These are phyloP conservation scores for Pythium insidiosum DNA, from an alignment of 352 stramenopile species.

Conservation along the genomic window DNA sequence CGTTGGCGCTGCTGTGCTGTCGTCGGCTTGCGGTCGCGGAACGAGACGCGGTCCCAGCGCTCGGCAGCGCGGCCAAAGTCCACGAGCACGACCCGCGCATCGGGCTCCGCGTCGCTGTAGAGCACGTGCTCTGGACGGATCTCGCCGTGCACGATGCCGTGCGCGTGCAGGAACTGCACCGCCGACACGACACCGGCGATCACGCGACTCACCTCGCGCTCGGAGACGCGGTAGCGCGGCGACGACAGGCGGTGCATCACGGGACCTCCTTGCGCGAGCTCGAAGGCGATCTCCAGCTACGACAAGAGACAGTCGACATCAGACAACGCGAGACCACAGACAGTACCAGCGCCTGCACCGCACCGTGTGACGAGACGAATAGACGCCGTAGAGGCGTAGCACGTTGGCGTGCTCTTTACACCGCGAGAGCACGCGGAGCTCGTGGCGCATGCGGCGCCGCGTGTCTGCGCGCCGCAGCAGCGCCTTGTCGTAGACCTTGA, in stretches of 20 bases:
- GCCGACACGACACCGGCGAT: conserved; percentile 32
- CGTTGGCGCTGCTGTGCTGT: not conserved
- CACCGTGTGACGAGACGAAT: conserved; percentile 26
- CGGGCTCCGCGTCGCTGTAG: conserved; percentile 52
- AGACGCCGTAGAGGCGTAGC: conserved; percentile 58
- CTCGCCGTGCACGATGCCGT: conserved; percentile 50
- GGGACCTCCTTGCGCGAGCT: conserved; percentile 56
- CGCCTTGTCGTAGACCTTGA: conserved; percentile 60
- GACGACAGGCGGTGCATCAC: conserved; percentile 24
- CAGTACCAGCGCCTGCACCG: not conserved
- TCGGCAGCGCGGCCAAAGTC: conserved; percentile 60
- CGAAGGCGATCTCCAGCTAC: conserved; percentile 67
- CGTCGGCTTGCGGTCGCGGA: conserved; percentile 11
- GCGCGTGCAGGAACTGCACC: conserved; percentile 48
- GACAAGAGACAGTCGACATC: not conserved
- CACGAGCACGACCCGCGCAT: conserved; percentile 49
- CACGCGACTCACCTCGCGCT: conserved; percentile 48
- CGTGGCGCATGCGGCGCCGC: conserved; percentile 55
- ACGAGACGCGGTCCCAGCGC: conserved; percentile 26
- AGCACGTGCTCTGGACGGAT: conserved; percentile 70
- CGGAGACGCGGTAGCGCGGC: conserved; percentile 25
- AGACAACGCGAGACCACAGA: not conserved
- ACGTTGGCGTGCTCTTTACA: conserved; percentile 48
- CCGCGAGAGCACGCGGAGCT: conserved; percentile 47
- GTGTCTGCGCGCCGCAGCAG: conserved; percentile 31